phyloP scores from a whole-genome alignment of 495 filamentous ascomycete genomes.

The Letharia columbiana region DNA sequence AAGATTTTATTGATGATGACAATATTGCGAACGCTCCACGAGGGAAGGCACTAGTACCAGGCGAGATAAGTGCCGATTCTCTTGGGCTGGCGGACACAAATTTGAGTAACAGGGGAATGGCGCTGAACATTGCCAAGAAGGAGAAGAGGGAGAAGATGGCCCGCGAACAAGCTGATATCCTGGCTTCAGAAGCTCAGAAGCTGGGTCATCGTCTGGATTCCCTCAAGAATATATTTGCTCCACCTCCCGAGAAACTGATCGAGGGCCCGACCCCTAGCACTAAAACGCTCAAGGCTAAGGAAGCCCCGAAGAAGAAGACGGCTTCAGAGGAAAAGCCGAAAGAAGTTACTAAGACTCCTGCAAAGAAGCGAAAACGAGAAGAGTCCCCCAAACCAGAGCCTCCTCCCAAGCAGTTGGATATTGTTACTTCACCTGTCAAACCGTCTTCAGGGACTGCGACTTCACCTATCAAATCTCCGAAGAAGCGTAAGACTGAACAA shows the following conservation, averaged over 20 bases:
- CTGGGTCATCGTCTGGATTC: constrained; percentile 44
- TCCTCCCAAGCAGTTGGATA: constrained; percentile 7
- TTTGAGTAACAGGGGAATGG: constrained; percentile 79
- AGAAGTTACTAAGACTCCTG: constrained; percentile 15
- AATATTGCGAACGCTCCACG: constrained; percentile 39
- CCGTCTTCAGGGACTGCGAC: constrained; percentile 6
- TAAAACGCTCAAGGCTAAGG: constrained; percentile 16
- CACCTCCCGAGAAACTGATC: constrained; percentile 15
- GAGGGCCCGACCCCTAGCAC: constrained; percentile 10
- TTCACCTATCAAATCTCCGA: constrained; percentile 28
- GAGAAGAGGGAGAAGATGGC: constrained; percentile 67
- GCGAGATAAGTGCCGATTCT: constrained; percentile 41
- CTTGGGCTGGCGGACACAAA: constrained; percentile 36
- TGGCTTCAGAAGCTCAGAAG: constrained; percentile 52
- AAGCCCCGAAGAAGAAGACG: constrained; percentile 15
- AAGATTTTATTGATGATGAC: constrained; percentile 51
- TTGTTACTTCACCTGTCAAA: not conserved
- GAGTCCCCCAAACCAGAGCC: constrained; percentile 15
- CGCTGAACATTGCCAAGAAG: constrained; percentile 87
- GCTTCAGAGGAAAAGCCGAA: constrained; percentile 31
- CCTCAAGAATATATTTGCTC: constrained; percentile 40
- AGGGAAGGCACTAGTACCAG: constrained; percentile 39
- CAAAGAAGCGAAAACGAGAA: constrained; percentile 25
- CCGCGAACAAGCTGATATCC: constrained; percentile 51
- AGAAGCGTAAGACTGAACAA: constrained; percentile 52